Conservation (phyloP, 2,329 filamentous ascomycete species). For the Curvularia lunata region DNA sequence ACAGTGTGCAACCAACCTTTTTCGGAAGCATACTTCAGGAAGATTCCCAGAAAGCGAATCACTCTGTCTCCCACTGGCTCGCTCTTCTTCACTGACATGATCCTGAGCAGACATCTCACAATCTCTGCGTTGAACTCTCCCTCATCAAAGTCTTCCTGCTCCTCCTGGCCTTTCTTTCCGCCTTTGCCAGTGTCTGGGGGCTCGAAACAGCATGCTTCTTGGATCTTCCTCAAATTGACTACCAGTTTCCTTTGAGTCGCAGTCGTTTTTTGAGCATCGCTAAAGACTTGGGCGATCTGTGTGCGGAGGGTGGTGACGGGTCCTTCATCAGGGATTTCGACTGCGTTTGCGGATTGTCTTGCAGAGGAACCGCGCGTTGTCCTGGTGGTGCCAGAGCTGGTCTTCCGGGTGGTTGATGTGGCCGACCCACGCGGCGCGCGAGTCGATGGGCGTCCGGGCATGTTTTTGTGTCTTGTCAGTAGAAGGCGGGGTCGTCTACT, state of each 20-base stretch:
- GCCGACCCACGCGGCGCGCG: constrained; percentile 50
- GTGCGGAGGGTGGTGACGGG: constrained; percentile 73
- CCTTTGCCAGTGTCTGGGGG: constrained; percentile 54
- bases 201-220: constrained; percentile 77
- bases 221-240: constrained; percentile 85
- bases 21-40: constrained; percentile 72
- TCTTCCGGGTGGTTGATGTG: constrained; percentile 49
- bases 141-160: constrained; percentile 73
- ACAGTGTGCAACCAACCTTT: constrained; percentile 55
- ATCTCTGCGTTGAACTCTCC: constrained; percentile 88
- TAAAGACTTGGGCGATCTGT: constrained; percentile 67
- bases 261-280: constrained; percentile 80
- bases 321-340: constrained; percentile 72
- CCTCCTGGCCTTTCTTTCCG: constrained; percentile 50
- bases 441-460: constrained; percentile 56
- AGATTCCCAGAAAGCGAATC: constrained; percentile 85
- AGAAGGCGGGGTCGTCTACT: constrained; percentile 14
- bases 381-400: constrained; percentile 48
- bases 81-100: constrained; percentile 88
- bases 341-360: constrained; percentile 48
- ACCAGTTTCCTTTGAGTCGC: constrained; percentile 89
- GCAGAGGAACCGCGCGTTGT: constrained; percentile 54
- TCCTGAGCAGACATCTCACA: constrained; percentile 77
- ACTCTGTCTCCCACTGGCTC: constrained; percentile 86
- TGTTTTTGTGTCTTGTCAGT: constrained; percentile 29